These are phyloP conservation scores for Candida tropicalis DNA, from an alignment of 1,139 yeast species.

Conservation along the genomic window DNA sequence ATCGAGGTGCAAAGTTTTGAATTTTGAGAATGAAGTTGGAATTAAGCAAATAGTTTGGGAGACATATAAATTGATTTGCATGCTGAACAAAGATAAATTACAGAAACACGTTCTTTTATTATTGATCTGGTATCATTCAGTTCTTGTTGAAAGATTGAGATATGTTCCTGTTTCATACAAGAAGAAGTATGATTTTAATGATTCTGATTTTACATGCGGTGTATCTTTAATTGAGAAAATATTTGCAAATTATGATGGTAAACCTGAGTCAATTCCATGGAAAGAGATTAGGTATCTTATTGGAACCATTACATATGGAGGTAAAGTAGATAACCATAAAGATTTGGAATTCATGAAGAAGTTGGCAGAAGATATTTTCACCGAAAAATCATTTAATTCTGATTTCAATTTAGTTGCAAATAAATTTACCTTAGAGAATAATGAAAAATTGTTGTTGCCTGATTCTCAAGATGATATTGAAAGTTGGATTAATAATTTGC, in stretches of 20 bases:
- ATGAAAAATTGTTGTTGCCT: constrained; percentile 39
- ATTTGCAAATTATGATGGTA: constrained; percentile 36
- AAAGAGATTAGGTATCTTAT: constrained; percentile 50
- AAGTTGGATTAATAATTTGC: constrained; percentile 58
- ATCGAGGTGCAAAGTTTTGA: constrained; percentile 51
- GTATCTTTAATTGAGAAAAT: constrained; percentile 45
- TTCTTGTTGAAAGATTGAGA: constrained; percentile 59
- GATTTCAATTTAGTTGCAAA: constrained; percentile 37
- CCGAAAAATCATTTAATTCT: constrained; percentile 25
- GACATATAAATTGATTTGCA: constrained; percentile 34
- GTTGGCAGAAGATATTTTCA: constrained; percentile 31
- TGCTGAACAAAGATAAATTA: constrained; percentile 21
- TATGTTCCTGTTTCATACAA: constrained; percentile 67
- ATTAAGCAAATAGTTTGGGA: constrained; percentile 53
- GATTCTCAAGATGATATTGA: constrained; percentile 48
- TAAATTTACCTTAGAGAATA: constrained; percentile 20
- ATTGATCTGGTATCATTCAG: constrained; percentile 70
- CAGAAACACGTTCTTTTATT: constrained; percentile 56
- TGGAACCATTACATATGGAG: constrained; percentile 69
- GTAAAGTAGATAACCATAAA: constrained; percentile 55
- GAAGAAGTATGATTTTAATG: constrained; percentile 67
- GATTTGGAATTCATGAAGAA: constrained; percentile 43
- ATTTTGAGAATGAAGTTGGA: constrained; percentile 66
- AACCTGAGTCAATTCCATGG: constrained; percentile 51
- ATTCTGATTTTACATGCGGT: constrained; percentile 68